Percentiles rank a stretch among this genome's conserved stretches.
These are phyloP conservation scores for Ophiorrhiza pumila DNA, from an alignment of 257 asterid genomes.

Conservation along the genomic window DNA sequence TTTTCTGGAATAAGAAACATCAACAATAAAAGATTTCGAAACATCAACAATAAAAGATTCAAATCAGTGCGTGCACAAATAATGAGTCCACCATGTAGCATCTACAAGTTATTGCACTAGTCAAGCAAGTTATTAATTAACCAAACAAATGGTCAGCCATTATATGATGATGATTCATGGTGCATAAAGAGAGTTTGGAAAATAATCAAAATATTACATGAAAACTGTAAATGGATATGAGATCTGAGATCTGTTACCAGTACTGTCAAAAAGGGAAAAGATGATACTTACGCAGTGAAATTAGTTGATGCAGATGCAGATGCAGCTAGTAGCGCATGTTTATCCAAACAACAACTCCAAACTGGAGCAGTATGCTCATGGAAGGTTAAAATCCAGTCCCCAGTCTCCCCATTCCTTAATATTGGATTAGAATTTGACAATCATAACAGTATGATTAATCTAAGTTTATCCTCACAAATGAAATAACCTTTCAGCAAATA, in stretches of 20 bases:
- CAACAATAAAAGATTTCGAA: too few relatives aligned
- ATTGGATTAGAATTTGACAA: conserved; percentile 81
- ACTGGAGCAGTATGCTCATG: conserved; percentile 99
- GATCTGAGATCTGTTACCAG: conserved; percentile 6
- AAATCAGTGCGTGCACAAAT: neutral
- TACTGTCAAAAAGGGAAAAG: neutral
- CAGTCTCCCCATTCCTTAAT: conserved; percentile 97
- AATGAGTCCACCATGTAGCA: neutral
- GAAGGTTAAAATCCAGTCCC: conserved; percentile 98
- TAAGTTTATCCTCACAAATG: neutral
- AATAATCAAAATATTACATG: neutral
- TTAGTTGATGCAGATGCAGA: conserved; percentile 98
- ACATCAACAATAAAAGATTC: conserved; percentile 6
- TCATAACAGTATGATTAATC: conserved; percentile 1
- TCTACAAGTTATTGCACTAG: neutral
- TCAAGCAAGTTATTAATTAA: neutral
- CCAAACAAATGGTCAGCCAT: neutral
- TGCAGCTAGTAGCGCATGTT: conserved; percentile 86
- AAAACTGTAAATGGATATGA: neutral
- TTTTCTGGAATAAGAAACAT: conserved; percentile 57
- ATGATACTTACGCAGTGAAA: conserved; percentile 77
- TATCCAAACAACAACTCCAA: conserved; percentile 93
- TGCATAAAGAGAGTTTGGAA: neutral
- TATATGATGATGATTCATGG: neutral
- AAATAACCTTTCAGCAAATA: neutral